phyloP scores from a whole-genome alignment of 495 filamentous ascomycete species.

The Trichoderma gamsii region DNA sequence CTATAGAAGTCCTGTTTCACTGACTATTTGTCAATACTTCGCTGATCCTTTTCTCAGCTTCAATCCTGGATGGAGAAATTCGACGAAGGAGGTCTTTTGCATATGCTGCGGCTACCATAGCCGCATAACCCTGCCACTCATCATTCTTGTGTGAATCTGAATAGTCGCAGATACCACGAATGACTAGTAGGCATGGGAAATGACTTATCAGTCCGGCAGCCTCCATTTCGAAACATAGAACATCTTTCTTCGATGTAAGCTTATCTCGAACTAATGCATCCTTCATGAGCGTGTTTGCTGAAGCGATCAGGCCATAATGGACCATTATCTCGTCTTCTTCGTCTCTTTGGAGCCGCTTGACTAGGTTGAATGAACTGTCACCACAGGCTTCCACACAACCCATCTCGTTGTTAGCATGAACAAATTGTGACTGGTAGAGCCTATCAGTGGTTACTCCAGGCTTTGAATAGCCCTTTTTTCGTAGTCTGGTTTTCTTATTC shows the following conservation, averaged over 20 bases:
- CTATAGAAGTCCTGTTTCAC: too few species aligned
- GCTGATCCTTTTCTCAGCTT: not conserved
- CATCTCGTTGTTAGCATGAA: not conserved
- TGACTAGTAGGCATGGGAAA: conserved; percentile 9
- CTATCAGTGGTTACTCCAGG: conserved; percentile 17
- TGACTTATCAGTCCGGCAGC: not conserved
- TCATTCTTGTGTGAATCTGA: conserved; percentile 1
- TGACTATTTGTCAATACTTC: not conserved
- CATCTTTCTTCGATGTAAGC: not conserved
- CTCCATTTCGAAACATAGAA: conserved; percentile 2
- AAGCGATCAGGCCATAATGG: conserved; percentile 7
- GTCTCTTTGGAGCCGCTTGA: not conserved
- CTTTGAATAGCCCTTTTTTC: conserved; percentile 23
- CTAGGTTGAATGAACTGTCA: not conserved
- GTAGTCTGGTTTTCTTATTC: conserved; percentile 21
- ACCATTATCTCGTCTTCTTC: not conserved
- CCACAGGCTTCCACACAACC: not conserved
- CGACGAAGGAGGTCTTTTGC: not conserved
- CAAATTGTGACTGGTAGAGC: not conserved
- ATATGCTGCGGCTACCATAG: conserved; percentile 11
- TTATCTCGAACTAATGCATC: conserved; percentile 16
- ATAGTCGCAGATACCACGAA: conserved; percentile 13
- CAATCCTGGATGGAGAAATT: not conserved
- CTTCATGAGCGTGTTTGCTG: conserved; percentile 1
- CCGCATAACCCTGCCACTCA: conserved; percentile 7